A percentile compares a stretch with the other conserved stretches of the same genome.
phyloP scores from a whole-genome alignment of 2,329 filamentous ascomycete genomes.

The Biscogniauxia mediterranea region DNA sequence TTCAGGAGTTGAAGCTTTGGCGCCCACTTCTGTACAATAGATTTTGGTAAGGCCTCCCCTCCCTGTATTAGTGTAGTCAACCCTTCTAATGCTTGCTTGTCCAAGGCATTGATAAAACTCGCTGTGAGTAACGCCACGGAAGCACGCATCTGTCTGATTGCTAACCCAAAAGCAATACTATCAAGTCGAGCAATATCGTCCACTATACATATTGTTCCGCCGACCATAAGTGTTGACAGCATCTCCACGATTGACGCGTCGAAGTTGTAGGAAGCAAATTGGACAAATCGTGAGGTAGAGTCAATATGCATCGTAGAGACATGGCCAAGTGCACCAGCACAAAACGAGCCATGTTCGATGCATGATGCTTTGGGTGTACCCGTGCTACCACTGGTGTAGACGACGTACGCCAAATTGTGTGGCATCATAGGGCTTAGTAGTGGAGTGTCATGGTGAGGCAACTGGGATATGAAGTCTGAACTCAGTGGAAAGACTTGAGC shows the following conservation, averaged over 20 bases:
- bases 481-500: not conserved
- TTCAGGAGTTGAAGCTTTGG: conserved; percentile 5
- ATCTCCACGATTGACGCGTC: conserved; percentile 39
- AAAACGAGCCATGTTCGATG: conserved; percentile 13
- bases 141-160: conserved; percentile 11
- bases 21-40: conserved; percentile 16
- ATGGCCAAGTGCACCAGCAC: conserved; percentile 4
- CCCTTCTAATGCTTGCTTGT: conserved; percentile 9
- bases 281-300: conserved; percentile 13
- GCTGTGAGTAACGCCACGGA: conserved; percentile 25
- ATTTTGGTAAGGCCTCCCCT: conserved; percentile 32
- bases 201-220: conserved; percentile 39
- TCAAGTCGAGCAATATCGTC: conserved; percentile 36
- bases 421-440: not conserved
- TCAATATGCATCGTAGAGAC: conserved; percentile 1
- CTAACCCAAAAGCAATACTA: conserved; percentile 27
- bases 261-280: conserved; percentile 36
- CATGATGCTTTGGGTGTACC: conserved; percentile 48
- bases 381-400: conserved; percentile 50
- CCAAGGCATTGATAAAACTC: not conserved
- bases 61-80: conserved; percentile 24
- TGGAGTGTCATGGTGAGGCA: conserved; percentile 1
- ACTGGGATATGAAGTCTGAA: not conserved
- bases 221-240: conserved; percentile 35
- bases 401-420: conserved; percentile 32